Base-by-base conservation (phyloP, 2,329 filamentous ascomycete species). In the Emmonsia crescens region DNA sequence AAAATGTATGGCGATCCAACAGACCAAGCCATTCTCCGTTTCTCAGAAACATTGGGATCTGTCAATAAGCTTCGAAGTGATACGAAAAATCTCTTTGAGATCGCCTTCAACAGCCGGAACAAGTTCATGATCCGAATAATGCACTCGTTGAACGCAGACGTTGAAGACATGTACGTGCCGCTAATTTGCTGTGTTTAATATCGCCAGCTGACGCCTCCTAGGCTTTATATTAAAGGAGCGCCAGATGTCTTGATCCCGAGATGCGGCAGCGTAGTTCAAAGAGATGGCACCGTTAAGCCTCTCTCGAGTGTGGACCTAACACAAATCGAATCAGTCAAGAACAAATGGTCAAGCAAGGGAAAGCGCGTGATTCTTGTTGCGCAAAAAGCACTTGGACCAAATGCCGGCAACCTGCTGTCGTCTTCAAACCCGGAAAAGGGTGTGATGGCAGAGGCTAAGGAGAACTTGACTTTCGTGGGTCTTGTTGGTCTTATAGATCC, bases 21-120 rank as follows among this genome's bases (percentile, higher is more conserved):
- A 0, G 89, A 92, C 68, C 84, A 87, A 68, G 88, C 89, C 21
- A 81, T 91, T 38, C 78, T 92, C 5, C 82, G 88, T 60, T 87
- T 92, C 61, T 85, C 87, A 0, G 87, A 91, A 71, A 76, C 77
- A 2, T 77, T 91, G 55, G 82, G 82, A 0, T 76, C 83, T 0
- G 83, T 89, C 0, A 73, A 79, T 0, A 81, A 87, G 58, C 75
- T 88, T 5, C 82, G 85, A 8, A 77, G 79, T 16, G 78, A 80
- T 64, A 91, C 87, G 86, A 81, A 81, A 59, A 85, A 82, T 59
- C 80, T 82, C 1, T 91, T 85, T 66, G 84, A 88, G 60, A 77
- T 89, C 33, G 83, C 86, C 0, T 92, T 92, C 73, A 91, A 91
- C 76, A 89, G 86, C 75, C 89, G 89, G 77, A 91, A 91, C 75